Percentiles rank a stretch among this genome's conserved stretches.
phyloP scores from a whole-genome alignment of 2,329 filamentous ascomycete species.

The Phialemonium atrogriseum region DNA sequence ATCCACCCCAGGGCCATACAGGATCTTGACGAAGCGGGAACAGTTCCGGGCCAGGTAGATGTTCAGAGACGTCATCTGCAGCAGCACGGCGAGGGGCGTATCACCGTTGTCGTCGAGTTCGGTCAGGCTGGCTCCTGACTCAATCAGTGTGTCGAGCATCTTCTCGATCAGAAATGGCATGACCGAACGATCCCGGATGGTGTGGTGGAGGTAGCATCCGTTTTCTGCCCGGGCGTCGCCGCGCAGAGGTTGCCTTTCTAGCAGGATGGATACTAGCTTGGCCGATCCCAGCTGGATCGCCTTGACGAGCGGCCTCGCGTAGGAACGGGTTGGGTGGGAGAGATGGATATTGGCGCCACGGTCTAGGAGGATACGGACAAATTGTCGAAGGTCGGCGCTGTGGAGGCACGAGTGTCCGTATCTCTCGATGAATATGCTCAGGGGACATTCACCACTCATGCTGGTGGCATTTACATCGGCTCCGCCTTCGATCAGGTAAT shows the following conservation, averaged over 20 bases:
- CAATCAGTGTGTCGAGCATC: neutral
- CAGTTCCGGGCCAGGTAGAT: neutral
- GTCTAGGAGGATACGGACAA: slow-evolving; percentile 1
- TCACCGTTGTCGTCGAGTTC: slow-evolving; percentile 1
- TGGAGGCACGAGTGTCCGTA: neutral
- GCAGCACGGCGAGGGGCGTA: neutral
- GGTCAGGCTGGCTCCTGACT: neutral
- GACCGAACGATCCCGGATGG: neutral
- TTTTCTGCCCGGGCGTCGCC: neutral
- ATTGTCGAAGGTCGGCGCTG: neutral
- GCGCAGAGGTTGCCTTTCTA: neutral
- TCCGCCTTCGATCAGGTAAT: slow-evolving; percentile 1
- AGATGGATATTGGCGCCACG: slow-evolving; percentile 2
- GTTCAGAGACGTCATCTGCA: neutral
- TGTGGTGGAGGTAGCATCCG: slow-evolving; percentile 1
- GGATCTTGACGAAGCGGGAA: neutral
- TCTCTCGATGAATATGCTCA: neutral
- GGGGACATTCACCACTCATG: neutral
- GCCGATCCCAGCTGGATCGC: neutral
- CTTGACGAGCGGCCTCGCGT: neutral
- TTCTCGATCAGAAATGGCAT: neutral
- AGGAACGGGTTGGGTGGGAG: neutral
- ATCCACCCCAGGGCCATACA: neutral
- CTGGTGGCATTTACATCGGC: neutral
- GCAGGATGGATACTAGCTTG: neutral